These are phyloP conservation scores for Botrytis fragariae DNA, from an alignment of 2,329 filamentous ascomycete species.

Conservation along the genomic window DNA sequence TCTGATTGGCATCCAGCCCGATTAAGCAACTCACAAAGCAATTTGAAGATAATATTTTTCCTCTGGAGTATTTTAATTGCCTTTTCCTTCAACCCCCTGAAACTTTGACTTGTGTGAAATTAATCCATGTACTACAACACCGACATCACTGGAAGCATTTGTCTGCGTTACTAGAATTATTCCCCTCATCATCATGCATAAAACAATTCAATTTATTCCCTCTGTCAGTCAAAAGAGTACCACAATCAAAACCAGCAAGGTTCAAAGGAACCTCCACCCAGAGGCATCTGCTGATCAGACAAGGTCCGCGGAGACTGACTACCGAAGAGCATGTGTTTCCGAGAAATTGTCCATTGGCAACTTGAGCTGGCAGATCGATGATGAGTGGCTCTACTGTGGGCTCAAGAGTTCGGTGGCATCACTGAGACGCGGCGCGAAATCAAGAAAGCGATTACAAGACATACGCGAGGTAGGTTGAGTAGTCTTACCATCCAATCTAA, in stretches of 20 bases:
- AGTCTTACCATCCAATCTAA: no score
- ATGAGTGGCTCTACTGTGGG: not conserved
- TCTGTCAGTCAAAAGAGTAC: not conserved
- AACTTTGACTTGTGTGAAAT: not conserved
- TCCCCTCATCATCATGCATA: not conserved
- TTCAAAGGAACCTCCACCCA: not conserved
- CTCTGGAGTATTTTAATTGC: not conserved
- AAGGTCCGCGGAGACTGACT: not conserved
- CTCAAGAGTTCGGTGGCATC: not conserved
- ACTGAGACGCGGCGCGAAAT: not conserved
- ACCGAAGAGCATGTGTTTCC: not conserved
- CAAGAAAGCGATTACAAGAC: not conserved
- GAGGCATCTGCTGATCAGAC: not conserved
- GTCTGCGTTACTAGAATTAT: not conserved
- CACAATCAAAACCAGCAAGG: no score
- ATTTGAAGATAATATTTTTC: not conserved
- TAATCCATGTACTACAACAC: not conserved
- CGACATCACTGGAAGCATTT: not conserved
- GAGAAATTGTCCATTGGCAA: not conserved
- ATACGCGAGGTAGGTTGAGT: no score
- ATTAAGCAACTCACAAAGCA: not conserved
- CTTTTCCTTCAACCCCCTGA: not conserved
- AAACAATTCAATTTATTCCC: not conserved
- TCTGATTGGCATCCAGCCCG: not conserved
- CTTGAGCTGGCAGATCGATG: not conserved